Conservation (phyloP, 2,329 filamentous ascomycete genomes). For the Curvularia sp. region DNA sequence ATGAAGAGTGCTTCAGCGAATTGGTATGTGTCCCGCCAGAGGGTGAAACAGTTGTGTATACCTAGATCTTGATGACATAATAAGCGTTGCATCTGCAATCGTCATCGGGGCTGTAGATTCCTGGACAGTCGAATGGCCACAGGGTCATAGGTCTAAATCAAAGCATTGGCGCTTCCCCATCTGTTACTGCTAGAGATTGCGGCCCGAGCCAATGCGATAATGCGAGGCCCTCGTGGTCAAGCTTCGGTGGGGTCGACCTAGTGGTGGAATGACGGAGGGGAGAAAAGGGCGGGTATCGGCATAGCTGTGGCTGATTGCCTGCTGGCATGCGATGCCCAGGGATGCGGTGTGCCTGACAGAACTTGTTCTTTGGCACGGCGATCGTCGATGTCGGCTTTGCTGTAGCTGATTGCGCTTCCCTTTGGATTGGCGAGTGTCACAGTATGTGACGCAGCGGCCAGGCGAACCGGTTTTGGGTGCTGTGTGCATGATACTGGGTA, state of each 20-base stretch:
- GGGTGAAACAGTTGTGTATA: not conserved
- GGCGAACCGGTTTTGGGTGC: slow-evolving; percentile 6
- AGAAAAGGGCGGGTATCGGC: slow-evolving; percentile 9
- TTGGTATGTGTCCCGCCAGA: not conserved
- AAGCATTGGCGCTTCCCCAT: not conserved
- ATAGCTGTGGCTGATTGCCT: slow-evolving; percentile 9
- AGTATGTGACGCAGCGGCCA: slow-evolving; percentile 10
- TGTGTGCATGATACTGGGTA: not conserved
- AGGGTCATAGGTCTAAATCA: not conserved
- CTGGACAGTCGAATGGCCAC: not conserved
- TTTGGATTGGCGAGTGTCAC: not conserved
- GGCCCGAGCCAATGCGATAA: not conserved
- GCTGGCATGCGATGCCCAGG: slow-evolving; percentile 12
- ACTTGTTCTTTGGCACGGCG: slow-evolving; percentile 7
- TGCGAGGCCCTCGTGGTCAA: not conserved
- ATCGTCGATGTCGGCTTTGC: slow-evolving; percentile 14
- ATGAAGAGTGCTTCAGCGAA: not conserved
- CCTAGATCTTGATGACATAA: not conserved
- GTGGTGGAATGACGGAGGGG: not conserved
- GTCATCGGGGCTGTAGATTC: not conserved
- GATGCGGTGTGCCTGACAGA: slow-evolving; percentile 14
- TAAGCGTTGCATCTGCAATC: not conserved
- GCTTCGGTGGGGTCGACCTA: not conserved
- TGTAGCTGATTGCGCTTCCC: not conserved
- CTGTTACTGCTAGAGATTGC: not conserved